Conservation (phyloP, 1,284 basidiomycete species). For the Boletus smithii region DNA sequence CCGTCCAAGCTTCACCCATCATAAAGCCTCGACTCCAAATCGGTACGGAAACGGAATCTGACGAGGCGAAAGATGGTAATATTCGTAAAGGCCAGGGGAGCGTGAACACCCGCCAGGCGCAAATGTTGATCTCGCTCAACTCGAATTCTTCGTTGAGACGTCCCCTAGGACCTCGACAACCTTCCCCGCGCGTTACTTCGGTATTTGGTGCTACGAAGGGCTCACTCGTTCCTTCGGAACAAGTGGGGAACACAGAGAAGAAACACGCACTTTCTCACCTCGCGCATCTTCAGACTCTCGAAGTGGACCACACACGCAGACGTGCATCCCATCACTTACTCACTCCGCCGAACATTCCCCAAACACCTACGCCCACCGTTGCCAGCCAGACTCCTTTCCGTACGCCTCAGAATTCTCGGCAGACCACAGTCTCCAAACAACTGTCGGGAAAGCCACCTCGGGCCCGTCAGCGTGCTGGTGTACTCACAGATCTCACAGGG, state of each 20-base stretch:
- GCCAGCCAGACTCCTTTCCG: constrained; percentile 5
- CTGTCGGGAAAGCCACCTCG: constrained; percentile 31
- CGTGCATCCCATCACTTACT: neutral
- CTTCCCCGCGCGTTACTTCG: constrained; percentile 13
- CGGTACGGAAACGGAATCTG: constrained; percentile 5
- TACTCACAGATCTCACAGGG: constrained; percentile 31
- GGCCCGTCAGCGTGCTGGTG: constrained; percentile 25
- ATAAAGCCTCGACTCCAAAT: constrained; percentile 17
- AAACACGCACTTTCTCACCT: constrained; percentile 4
- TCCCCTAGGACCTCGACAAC: constrained; percentile 24
- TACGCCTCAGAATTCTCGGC: constrained; percentile 7
- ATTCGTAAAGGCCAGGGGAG: neutral
- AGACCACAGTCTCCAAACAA: constrained; percentile 16
- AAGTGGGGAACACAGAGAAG: constrained; percentile 1
- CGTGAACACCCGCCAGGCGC: neutral
- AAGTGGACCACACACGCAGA: constrained; percentile 1
- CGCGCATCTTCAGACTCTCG: constrained; percentile 1
- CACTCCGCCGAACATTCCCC: constrained; percentile 1
- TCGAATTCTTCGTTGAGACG: constrained; percentile 20
- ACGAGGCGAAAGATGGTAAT: neutral
- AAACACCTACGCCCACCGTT: constrained; percentile 6
- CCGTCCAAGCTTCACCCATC: constrained; percentile 31
- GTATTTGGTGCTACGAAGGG: neutral
- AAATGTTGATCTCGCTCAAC: constrained; percentile 9
- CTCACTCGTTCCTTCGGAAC: neutral